Evolutionary conservation across 306 rosid species (phyloP), one percentile per base, ranked within the genome.

Genomic region (Dryas octopetala): DNA sequence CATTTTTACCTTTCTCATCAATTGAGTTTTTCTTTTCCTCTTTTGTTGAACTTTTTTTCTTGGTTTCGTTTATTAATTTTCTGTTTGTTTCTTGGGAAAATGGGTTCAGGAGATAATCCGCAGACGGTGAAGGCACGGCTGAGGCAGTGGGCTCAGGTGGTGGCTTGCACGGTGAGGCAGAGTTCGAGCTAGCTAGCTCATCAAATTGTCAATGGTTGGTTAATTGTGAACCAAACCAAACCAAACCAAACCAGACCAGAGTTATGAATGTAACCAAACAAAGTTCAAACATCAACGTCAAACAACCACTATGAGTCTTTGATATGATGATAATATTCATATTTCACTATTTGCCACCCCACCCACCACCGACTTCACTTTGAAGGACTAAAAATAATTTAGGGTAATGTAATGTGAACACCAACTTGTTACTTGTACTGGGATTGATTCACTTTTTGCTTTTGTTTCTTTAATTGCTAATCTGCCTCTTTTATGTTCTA

Each of bases 61-160:
- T 46, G 26, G 14, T 10, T 49, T 28, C 26, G 16, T 50, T 15
- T 4, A 46, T 15, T 44, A 6, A 4, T 7, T 70, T 6, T 48
- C 4, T 50, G 62, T 68, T 64, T 41, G 26, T 41, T 51, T 59
- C 19, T 67, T 51, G 62, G 66, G 75, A 6, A 57, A 54, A 58
- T 67, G 1, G 7, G 26, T 81, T 81, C 78, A 95, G 99, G 87
- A 4, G 97, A 95, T 77, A 86, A 88, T 79, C 91, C 97, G 1
- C 90, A 92, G 81, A 85, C 80, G 83, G 88, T 92, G 85, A 95
- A 95, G 89, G 78, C 90, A 23, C 86, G 93, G 87, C 75, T 95
- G 77, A 89, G 76, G 84, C 97, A 90, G 78, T 95, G 99, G 99
- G 99, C 99, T 2, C 97, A 95, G 88, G 97, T 95, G 55, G 97